These are phyloP conservation scores for Puccinia triticina DNA, from an alignment of 1,284 basidiomycete genomes.

Conservation along the genomic window DNA sequence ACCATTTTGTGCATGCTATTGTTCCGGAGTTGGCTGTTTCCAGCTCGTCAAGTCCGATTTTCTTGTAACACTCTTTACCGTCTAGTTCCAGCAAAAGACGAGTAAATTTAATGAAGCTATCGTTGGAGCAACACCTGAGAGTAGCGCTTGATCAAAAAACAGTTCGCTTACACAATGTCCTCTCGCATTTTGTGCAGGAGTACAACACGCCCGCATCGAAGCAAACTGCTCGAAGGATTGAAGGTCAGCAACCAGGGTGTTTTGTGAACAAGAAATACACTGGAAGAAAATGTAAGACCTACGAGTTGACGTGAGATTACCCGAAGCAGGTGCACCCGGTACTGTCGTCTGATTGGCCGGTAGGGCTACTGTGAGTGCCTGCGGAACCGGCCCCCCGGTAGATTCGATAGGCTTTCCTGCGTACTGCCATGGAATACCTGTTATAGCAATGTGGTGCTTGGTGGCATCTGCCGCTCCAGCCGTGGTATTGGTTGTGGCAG, in stretches of 20 bases:
- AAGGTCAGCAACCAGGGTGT: background rate
- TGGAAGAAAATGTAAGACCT: background rate
- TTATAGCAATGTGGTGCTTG: background rate
- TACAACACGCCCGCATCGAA: slow-evolving; percentile 29
- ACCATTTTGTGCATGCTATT: slow-evolving; percentile 26
- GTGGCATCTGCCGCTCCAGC: background rate
- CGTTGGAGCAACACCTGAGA: background rate
- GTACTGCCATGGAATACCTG: slow-evolving; percentile 34
- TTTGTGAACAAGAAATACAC: background rate
- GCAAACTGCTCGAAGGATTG: slow-evolving; percentile 9
- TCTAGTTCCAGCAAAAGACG: background rate
- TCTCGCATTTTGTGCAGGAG: slow-evolving; percentile 25
- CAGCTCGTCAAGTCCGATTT: slow-evolving; percentile 21
- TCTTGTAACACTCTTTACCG: slow-evolving; percentile 38
- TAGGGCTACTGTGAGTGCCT: background rate
- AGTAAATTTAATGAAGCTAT: background rate
- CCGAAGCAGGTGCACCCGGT: background rate
- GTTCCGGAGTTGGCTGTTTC: slow-evolving; percentile 1
- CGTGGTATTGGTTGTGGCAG: background rate
- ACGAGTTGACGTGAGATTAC: background rate
- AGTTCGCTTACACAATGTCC: slow-evolving; percentile 8
- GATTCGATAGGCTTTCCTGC: slow-evolving; percentile 18
- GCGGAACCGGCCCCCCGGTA: background rate
- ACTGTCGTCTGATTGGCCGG: slow-evolving; percentile 18
- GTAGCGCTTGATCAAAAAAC: background rate